Evolutionary conservation across 106 monocot genomes (phyloP).

Genomic region (Platanthera zijinensis): DNA sequence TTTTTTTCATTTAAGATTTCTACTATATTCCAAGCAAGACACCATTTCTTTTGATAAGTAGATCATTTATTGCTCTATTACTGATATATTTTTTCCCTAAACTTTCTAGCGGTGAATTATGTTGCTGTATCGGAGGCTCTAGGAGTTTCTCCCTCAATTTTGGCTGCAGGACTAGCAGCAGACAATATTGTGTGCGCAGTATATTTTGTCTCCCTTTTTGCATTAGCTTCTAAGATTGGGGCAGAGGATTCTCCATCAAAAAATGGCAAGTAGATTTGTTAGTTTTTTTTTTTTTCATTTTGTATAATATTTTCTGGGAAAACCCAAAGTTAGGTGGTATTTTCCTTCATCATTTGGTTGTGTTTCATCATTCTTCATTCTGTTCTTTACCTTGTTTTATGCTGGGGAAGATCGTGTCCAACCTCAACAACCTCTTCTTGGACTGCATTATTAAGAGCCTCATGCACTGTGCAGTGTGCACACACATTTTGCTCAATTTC

Average conservation of each 20-base stretch:
- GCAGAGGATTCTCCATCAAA: constrained; percentile 37
- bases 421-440: too few species aligned
- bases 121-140: constrained; percentile 83
- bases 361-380: too few species aligned
- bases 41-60: neutral
- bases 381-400: too few species aligned
- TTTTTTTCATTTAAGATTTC: neutral
- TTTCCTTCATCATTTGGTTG: too few species aligned
- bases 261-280: constrained; percentile 15
- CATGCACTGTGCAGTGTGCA: too few species aligned
- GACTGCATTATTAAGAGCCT: too few species aligned
- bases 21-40: neutral
- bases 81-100: neutral
- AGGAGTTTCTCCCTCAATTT: constrained; percentile 65
- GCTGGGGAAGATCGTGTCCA: too few species aligned
- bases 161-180: constrained; percentile 75
- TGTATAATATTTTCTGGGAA: neutral
- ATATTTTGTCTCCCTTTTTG: constrained; percentile 70
- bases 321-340: too few species aligned
- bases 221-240: constrained; percentile 66
- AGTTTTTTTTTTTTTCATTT: neutral
- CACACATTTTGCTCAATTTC: too few species aligned
- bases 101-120: constrained; percentile 67
- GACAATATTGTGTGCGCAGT: constrained; percentile 82
- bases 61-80: neutral